Evolutionary conservation across 2,329 filamentous ascomycete genomes (phyloP).

Genomic region (Neofusicoccum sp.): DNA sequence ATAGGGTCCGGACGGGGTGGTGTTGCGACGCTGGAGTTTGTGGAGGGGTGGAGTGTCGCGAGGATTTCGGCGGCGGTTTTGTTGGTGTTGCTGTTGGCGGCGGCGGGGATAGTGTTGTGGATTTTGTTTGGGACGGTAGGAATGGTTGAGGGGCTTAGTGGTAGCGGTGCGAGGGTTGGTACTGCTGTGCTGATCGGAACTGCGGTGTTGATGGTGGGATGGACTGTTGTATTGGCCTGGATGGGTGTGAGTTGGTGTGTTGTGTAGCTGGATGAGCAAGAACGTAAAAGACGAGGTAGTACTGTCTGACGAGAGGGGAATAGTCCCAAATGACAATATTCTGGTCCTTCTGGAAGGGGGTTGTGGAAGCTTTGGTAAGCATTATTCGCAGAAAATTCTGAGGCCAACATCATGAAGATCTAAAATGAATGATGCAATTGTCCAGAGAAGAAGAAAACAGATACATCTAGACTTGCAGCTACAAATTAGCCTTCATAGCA

Average conservation of each 20-base stretch:
- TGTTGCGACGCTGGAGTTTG: constrained; percentile 35
- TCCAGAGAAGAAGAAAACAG: no score
- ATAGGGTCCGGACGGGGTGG: constrained; percentile 4
- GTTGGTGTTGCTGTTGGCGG: constrained; percentile 28
- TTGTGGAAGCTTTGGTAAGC: no score
- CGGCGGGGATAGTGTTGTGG: constrained; percentile 35
- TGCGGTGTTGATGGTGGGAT: constrained; percentile 34
- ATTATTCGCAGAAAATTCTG: no score
- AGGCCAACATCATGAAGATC: no score
- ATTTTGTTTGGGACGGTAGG: constrained; percentile 33
- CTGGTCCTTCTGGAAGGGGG: no score
- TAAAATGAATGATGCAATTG: no score
- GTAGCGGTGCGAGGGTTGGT: constrained; percentile 35
- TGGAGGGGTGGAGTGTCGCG: constrained; percentile 32
- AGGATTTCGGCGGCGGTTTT: constrained; percentile 30
- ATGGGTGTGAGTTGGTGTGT: constrained; percentile 38
- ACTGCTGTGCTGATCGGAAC: constrained; percentile 34
- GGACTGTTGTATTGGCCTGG: constrained; percentile 35
- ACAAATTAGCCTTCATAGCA: no score
- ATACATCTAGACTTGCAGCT: no score
- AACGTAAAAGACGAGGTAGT: no score
- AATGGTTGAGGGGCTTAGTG: constrained; percentile 19
- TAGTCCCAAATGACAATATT: no score
- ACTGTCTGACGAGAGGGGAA: no score
- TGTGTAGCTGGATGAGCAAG: constrained; percentile 21